These are phyloP conservation scores for Periconia digitata DNA, from an alignment of 2,329 filamentous ascomycete genomes.

Conservation along the genomic window DNA sequence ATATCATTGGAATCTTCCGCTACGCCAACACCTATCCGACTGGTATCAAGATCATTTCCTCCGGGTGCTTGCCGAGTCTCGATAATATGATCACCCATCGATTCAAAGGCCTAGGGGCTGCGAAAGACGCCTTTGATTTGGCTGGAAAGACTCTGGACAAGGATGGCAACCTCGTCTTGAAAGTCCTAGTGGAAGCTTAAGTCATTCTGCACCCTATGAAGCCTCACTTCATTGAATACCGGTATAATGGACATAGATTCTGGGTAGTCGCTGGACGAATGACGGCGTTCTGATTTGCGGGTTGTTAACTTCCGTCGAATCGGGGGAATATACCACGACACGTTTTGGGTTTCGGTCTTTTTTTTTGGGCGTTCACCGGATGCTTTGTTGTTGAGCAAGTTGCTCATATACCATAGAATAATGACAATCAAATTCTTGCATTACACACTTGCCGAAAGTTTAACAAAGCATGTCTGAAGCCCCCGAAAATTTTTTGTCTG, in stretches of 20 bases:
- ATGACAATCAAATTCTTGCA: neutral
- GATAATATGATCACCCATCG: conserved; percentile 58
- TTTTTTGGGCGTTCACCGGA: neutral
- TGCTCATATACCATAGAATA: neutral
- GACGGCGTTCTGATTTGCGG: neutral
- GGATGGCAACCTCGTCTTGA: conserved; percentile 55
- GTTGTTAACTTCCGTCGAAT: neutral
- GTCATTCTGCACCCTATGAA: neutral
- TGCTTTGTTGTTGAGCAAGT: neutral
- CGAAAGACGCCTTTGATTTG: conserved; percentile 54
- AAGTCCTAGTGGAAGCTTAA: conserved; percentile 47
- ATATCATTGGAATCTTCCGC: conserved; percentile 60
- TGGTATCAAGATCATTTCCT: conserved; percentile 56
- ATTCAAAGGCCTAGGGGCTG: conserved; percentile 49
- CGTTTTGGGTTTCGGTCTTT: neutral
- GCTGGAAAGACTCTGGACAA: conserved; percentile 55
- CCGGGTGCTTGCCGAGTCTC: conserved; percentile 52
- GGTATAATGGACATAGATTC: neutral
- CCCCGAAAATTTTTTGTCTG: no score
- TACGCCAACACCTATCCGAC: conserved; percentile 58
- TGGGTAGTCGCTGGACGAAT: neutral
- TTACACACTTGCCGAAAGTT: no score
- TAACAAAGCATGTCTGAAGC: neutral
- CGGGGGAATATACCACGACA: neutral
- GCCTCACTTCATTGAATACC: neutral